Evolutionary conservation across 2,329 filamentous ascomycete species (phyloP).

Genomic region (Cytospora piceae): DNA sequence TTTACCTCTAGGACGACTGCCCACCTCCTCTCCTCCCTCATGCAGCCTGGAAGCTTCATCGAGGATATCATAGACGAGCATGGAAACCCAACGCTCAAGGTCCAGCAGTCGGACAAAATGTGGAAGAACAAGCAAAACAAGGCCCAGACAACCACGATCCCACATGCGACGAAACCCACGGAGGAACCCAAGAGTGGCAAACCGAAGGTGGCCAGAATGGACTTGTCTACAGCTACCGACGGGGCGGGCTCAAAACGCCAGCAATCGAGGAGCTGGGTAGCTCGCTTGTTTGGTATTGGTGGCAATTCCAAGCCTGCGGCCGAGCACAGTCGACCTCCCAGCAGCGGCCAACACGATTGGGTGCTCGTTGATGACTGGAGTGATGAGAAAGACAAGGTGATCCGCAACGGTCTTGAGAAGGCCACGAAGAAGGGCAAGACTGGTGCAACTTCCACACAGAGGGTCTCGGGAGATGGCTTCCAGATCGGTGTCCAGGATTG

Average conservation of each 20-base stretch:
- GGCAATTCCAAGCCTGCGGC: slow-evolving; percentile 38
- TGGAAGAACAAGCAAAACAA: slow-evolving; percentile 43
- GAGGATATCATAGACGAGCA: slow-evolving; percentile 65
- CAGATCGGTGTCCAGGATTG: slow-evolving; percentile 86
- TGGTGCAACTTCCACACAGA: slow-evolving; percentile 31
- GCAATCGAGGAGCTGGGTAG: slow-evolving; percentile 47
- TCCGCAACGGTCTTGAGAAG: slow-evolving; percentile 41
- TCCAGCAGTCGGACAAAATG: slow-evolving; percentile 52
- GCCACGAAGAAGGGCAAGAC: slow-evolving; percentile 40
- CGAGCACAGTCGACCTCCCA: slow-evolving; percentile 68
- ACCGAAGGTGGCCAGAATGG: slow-evolving; percentile 23
- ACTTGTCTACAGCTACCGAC: slow-evolving; percentile 4
- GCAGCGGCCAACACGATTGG: slow-evolving; percentile 76
- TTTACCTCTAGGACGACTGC: slow-evolving; percentile 96
- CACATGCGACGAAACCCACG: slow-evolving; percentile 31
- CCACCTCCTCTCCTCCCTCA: slow-evolving; percentile 85
- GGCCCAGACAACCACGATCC: slow-evolving; percentile 37
- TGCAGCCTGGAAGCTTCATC: slow-evolving; percentile 70
- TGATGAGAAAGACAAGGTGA: slow-evolving; percentile 31
- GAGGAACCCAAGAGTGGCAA: slow-evolving; percentile 19
- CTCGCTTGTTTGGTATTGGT: slow-evolving; percentile 45
- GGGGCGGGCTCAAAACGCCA: slow-evolving; percentile 22
- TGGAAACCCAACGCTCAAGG: slow-evolving; percentile 58
- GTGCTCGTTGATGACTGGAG: slow-evolving; percentile 66
- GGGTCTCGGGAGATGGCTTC: slow-evolving; percentile 61